A percentile compares a stretch with the other conserved stretches of the same genome.
Evolutionary conservation across 148 eudicot species (phyloP).

Genomic region (Fallopia convolvulus): DNA sequence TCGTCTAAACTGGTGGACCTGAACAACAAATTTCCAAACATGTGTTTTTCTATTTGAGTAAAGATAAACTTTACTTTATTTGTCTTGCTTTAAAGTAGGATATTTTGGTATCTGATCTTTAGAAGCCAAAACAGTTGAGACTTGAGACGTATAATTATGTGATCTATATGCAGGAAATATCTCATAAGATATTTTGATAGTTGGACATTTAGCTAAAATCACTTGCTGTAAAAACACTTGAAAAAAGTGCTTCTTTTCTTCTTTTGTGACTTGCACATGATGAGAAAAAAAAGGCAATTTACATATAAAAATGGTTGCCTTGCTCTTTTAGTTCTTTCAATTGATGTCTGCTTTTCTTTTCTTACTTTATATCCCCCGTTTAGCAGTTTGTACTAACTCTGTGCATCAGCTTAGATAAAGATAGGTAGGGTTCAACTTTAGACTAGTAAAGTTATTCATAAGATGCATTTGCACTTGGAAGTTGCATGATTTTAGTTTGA

Average conservation of each 20-base stretch:
- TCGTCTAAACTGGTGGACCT: not conserved
- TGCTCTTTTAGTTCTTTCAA: not conserved
- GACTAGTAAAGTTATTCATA: not conserved
- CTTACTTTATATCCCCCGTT: not conserved
- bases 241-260: not conserved
- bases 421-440: not conserved
- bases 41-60: not conserved
- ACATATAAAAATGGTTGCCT: not conserved
- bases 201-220: not conserved
- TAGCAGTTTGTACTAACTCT: not conserved
- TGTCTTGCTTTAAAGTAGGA: not conserved
- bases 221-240: not conserved
- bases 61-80: not conserved
- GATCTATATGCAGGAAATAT: constrained; percentile 4
- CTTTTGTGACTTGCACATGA: not conserved
- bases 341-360: not conserved
- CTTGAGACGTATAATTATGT: not conserved
- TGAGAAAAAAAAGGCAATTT: not conserved
- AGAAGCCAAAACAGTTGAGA: not conserved
- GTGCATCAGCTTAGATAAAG: not conserved
- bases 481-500: not conserved
- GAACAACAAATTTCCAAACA: not conserved
- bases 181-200: not conserved
- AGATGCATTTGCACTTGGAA: not conserved
- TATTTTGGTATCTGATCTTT: not conserved